Evolutionary conservation across 495 filamentous ascomycete genomes (phyloP), one percentile per base, ranked within the genome.

Genomic region (Cladorrhinum samala): DNA sequence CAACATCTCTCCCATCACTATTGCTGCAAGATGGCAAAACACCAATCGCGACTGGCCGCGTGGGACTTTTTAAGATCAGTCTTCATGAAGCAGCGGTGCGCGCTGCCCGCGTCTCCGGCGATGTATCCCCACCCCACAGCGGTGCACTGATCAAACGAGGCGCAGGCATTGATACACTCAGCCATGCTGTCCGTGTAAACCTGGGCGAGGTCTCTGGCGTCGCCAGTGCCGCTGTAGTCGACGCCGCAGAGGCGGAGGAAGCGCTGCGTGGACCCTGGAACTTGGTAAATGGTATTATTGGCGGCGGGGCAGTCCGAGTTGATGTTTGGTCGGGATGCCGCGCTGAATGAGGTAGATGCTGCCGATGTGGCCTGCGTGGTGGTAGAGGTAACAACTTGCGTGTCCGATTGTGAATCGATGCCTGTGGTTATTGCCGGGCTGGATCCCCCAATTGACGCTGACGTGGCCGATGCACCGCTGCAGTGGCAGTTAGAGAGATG

Each of bases 81-180:
- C 62, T 77, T 77, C 49, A 77, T 57, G 60, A 64, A 77, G 50
- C 74, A 77, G 2, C 66, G 67, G 33, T 72, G 68, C 18, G 61
- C 56, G 2, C 53, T 54, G 0, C 66, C 70, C 1, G 43, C 41
- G 49, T 77, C 74, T 1, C 71, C 73, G 3, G 62, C 46, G 6
- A 74, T 42, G 37, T 62, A 66, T 0, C 74, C 74, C 74, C 74
- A 77, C 2, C 62, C 61, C 30, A 66, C 71, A 9, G 65, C 73
- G 0, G 69, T 74, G 52, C 74, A 77, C 24, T 61, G 60, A 43
- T 57, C 52, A 13, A 65, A 67, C 5, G 63, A 65, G 1, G 73
- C 72, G 52, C 74, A 77, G 49, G 54, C 66, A 41, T 71, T 52
- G 56, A 77, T 73, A 51, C 74, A 77, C n/a, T 72, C 71, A 30